Conservation (phyloP, 164 flowering plant genomes). For the Aristolochia fimbriata region DNA sequence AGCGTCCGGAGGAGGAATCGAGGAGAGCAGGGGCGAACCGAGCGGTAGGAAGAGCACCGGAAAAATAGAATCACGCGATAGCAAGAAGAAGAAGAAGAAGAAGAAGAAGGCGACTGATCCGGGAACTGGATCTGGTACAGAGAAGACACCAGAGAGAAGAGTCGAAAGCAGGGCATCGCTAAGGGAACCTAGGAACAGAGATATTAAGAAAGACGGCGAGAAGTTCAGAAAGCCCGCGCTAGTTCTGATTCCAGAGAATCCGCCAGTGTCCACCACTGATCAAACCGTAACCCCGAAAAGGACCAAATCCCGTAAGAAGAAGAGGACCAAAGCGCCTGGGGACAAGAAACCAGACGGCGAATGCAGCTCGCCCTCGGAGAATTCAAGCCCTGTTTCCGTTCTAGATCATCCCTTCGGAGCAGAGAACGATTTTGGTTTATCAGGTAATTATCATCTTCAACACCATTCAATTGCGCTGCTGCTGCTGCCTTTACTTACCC, state of each 20-base stretch:
- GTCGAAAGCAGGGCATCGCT: background rate
- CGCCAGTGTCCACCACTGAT: too few species aligned
- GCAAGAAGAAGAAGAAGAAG: background rate
- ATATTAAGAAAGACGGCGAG: background rate
- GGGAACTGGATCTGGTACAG: background rate
- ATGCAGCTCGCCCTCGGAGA: slow-evolving; percentile 30
- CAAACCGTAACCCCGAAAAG: background rate
- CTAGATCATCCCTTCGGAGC: slow-evolving; percentile 28
- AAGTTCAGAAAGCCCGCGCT: background rate
- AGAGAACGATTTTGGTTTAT: slow-evolving; percentile 18
- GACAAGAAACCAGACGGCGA: slow-evolving; percentile 17
- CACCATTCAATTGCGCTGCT: background rate
- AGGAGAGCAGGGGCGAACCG: background rate
- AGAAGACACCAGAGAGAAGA: background rate
- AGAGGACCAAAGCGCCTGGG: background rate
- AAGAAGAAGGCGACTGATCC: background rate
- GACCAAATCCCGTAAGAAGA: background rate
- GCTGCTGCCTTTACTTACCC: background rate
- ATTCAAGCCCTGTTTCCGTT: slow-evolving; percentile 78
- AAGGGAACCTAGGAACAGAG: background rate
- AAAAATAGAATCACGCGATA: background rate
- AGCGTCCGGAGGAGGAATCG: background rate
- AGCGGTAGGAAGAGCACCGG: background rate
- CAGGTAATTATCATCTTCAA: slow-evolving; percentile 21
- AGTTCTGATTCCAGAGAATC: background rate